These are phyloP conservation scores for Maudiozyma serrabonitensis DNA, from an alignment of 805 yeast genomes.

Conservation along the genomic window DNA sequence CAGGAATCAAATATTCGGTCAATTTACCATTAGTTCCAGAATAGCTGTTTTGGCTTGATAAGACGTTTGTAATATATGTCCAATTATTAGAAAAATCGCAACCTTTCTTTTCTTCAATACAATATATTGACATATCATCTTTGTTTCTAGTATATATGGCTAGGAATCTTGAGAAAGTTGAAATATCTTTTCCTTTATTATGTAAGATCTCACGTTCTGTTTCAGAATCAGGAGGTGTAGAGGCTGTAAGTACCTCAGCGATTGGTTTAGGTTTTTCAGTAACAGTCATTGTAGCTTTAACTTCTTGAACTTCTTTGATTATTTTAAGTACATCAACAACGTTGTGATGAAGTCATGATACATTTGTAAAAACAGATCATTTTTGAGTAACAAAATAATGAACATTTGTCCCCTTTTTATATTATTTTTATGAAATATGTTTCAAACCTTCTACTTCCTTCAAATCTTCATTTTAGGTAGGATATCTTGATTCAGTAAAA, in stretches of 20 bases:
- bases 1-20: conserved; percentile 14
- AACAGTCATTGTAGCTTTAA: conserved; percentile 7
- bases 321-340: too few species aligned
- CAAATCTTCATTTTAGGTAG: too few species aligned
- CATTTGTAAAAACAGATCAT: too few species aligned
- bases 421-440: too few species aligned
- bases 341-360: too few species aligned
- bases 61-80: conserved; percentile 12
- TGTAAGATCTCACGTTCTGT: conserved; percentile 16
- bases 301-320: neutral
- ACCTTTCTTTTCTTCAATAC: conserved; percentile 28
- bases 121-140: conserved; percentile 11
- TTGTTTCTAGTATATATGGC: conserved; percentile 30
- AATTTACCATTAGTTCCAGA: conserved; percentile 8
- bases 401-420: too few species aligned
- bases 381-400: too few species aligned
- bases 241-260: neutral
- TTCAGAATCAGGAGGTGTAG: neutral
- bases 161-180: conserved; percentile 33
- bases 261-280: conserved; percentile 5
- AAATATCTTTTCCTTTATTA: conserved; percentile 15
- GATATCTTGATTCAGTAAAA: too few species aligned
- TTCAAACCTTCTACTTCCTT: too few species aligned
- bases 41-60: conserved; percentile 5
- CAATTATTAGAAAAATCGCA: conserved; percentile 26